Evolutionary conservation across 2,329 filamentous ascomycete species (phyloP).

Genomic region (Exophiala oligosperma): DNA sequence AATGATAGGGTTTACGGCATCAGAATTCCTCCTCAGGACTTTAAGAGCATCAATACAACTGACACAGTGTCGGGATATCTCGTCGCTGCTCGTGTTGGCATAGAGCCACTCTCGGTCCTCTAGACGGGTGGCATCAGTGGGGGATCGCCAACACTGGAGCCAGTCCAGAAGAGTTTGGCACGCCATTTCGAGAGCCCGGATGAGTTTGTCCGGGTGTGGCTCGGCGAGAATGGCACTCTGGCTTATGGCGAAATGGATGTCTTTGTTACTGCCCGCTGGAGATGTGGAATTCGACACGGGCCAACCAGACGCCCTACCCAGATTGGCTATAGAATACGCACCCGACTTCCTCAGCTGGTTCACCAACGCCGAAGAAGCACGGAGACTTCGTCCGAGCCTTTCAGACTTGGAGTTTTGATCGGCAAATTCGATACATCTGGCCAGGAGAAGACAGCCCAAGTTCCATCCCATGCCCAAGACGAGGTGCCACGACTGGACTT

Average conservation of each 20-base stretch:
- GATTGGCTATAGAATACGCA: too few species aligned
- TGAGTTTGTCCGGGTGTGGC: background rate
- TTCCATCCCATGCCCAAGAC: too few species aligned
- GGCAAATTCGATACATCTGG: too few species aligned
- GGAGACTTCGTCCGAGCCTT: too few species aligned
- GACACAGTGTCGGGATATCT: constrained; percentile 2
- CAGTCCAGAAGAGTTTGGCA: background rate
- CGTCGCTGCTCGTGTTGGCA: constrained; percentile 3
- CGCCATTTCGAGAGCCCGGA: background rate
- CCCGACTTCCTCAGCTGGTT: too few species aligned
- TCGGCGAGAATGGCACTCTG: background rate
- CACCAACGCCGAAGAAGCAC: too few species aligned
- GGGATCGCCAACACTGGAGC: background rate
- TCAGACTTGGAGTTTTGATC: too few species aligned
- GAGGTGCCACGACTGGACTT: too few species aligned
- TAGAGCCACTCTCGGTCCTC: background rate
- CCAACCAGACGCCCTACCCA: too few species aligned
- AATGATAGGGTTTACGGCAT: too few species aligned
- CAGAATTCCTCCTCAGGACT: background rate
- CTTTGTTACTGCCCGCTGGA: background rate
- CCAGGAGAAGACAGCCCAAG: too few species aligned
- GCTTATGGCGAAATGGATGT: background rate
- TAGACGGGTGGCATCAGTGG: background rate
- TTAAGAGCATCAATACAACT: constrained; percentile 7
- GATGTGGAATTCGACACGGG: background rate